These are phyloP conservation scores for Flaveria bidentis DNA, from an alignment of 129 eudicot genomes.

Conservation along the genomic window DNA sequence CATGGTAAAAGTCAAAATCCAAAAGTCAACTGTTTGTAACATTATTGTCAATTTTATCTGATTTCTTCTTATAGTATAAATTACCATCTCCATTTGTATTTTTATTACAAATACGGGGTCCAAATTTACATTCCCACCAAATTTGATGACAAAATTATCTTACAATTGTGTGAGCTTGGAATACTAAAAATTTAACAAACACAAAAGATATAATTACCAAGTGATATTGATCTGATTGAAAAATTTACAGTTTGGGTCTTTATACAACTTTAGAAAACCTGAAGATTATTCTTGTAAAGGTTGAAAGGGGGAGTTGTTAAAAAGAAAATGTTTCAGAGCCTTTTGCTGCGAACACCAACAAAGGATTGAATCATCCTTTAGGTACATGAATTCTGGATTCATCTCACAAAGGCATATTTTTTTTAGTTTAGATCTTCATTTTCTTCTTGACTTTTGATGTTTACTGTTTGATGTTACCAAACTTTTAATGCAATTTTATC, in stretches of 20 bases:
- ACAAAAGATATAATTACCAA: neutral
- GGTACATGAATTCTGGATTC: constrained; percentile 24
- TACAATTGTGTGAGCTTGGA: neutral
- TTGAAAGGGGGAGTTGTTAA: constrained; percentile 11
- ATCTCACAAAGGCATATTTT: constrained; percentile 11
- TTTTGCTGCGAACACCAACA: constrained; percentile 23
- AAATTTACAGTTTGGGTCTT: neutral
- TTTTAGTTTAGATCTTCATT: constrained; percentile 10
- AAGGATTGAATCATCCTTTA: constrained; percentile 11
- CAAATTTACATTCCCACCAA: neutral
- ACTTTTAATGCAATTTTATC: no score
- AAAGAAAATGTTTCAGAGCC: neutral
- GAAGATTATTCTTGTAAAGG: constrained; percentile 20
- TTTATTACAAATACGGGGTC: neutral
- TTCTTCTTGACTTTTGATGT: constrained; percentile 11
- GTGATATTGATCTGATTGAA: constrained; percentile 7
- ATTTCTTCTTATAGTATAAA: neutral
- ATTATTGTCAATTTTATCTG: neutral
- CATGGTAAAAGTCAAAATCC: neutral
- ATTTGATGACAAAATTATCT: neutral
- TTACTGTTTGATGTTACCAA: no score
- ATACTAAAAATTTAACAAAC: neutral
- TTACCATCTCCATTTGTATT: neutral
- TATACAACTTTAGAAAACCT: neutral
- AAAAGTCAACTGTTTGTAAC: neutral